Conservation (phyloP, 148 eudicot species). For the Chenopodium suecicum region DNA sequence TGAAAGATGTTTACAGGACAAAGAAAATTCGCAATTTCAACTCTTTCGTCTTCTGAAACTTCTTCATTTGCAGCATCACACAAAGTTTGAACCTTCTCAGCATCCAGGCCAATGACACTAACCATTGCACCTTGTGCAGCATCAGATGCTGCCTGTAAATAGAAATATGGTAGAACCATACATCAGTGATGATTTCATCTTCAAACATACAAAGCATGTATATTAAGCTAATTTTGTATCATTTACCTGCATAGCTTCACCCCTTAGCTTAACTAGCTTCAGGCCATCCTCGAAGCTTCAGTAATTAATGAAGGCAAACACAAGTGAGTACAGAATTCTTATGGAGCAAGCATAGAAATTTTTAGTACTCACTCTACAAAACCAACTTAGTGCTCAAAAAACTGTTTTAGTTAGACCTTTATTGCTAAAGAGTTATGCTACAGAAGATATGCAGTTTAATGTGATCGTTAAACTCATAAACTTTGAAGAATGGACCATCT, state of each 20-base stretch:
- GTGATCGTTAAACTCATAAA: too few relatives aligned
- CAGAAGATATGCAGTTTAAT: too few relatives aligned
- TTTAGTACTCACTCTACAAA: background rate
- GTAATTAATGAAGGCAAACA: conserved; percentile 8
- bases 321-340: background rate
- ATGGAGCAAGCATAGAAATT: background rate
- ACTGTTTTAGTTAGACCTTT: background rate
- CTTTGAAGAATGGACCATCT: too few relatives aligned
- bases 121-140: conserved; percentile 88
- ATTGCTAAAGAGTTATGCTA: too few relatives aligned
- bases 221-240: conserved; percentile 1
- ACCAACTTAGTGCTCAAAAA: background rate
- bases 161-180: background rate
- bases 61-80: conserved; percentile 95
- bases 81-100: conserved; percentile 71
- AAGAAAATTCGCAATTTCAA: conserved; percentile 83
- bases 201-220: background rate
- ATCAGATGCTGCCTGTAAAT: conserved; percentile 73
- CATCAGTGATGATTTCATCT: background rate
- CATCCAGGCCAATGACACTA: conserved; percentile 82
- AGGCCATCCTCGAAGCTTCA: conserved; percentile 95
- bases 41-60: conserved; percentile 70
- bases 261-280: conserved; percentile 90
- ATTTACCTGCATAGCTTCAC: conserved; percentile 89
- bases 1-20: conserved; percentile 52